phyloP scores from a whole-genome alignment of 768 basidiomycete species.

The Serendipita sp. region DNA sequence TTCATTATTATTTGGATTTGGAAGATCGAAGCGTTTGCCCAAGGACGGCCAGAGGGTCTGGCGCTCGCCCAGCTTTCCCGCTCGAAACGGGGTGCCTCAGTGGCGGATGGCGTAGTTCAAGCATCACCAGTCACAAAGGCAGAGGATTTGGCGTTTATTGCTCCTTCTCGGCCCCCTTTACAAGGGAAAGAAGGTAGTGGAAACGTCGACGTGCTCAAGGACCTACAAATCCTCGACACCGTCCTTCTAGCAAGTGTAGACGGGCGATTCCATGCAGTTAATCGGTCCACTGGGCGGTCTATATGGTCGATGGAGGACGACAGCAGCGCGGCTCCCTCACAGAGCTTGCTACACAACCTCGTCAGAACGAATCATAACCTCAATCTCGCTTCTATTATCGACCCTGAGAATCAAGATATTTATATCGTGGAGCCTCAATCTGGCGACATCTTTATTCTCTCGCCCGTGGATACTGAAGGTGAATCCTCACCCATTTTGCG shows the following conservation, averaged over 20 bases:
- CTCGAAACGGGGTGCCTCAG: not conserved
- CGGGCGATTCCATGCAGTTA: slow-evolving; percentile 87
- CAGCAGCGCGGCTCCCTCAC: slow-evolving; percentile 22
- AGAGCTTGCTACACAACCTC: slow-evolving; percentile 41
- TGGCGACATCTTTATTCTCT: slow-evolving; percentile 81
- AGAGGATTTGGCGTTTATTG: not conserved
- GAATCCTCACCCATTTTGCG: not conserved
- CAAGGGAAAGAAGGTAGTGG: not conserved
- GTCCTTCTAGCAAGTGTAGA: slow-evolving; percentile 88
- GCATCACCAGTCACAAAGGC: not conserved
- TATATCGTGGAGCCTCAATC: slow-evolving; percentile 94
- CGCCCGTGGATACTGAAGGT: slow-evolving; percentile 29
- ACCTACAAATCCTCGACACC: slow-evolving; percentile 58
- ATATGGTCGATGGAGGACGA: slow-evolving; percentile 73
- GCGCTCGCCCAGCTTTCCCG: slow-evolving; percentile 1
- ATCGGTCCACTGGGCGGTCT: slow-evolving; percentile 63
- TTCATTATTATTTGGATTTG: not conserved
- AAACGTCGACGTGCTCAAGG: slow-evolving; percentile 16
- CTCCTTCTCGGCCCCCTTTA: not conserved
- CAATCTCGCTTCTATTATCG: slow-evolving; percentile 38
- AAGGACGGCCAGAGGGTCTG: not conserved
- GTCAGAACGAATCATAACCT: slow-evolving; percentile 58
- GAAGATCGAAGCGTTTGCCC: not conserved
- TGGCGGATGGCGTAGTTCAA: not conserved
- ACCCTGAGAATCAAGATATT: slow-evolving; percentile 41